These are phyloP conservation scores for Gelatoporia subvermispora DNA, from an alignment of 768 basidiomycete species.

Conservation along the genomic window DNA sequence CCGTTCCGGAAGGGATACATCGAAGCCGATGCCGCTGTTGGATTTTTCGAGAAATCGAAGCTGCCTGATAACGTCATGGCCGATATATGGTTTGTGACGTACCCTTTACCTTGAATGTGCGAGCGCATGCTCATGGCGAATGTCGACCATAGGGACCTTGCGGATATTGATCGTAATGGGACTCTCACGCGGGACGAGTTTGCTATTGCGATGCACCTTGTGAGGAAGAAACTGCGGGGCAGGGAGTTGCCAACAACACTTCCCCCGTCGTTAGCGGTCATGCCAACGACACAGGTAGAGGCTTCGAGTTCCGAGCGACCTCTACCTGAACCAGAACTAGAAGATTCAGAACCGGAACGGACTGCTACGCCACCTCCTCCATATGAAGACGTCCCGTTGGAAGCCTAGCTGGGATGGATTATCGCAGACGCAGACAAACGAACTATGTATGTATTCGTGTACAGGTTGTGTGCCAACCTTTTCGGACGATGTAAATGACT, in stretches of 20 bases:
- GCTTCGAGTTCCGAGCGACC: not conserved
- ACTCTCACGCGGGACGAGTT: slow-evolving; percentile 85
- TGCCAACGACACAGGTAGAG: not conserved
- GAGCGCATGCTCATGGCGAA: not conserved
- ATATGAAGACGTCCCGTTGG: slow-evolving; percentile 11
- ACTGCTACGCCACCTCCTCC: slow-evolving; percentile 15
- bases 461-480: no score
- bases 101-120: not conserved
- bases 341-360: slow-evolving; percentile 4
- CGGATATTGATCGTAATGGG: slow-evolving; percentile 85
- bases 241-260: slow-evolving; percentile 64
- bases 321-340: slow-evolving; percentile 4
- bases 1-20: slow-evolving; percentile 68
- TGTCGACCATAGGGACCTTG: slow-evolving; percentile 87
- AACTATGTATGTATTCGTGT: not conserved
- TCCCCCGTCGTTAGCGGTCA: slow-evolving; percentile 53
- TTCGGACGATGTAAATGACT: no score
- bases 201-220: slow-evolving; percentile 91
- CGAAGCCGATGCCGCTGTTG: slow-evolving; percentile 87
- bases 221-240: slow-evolving; percentile 78
- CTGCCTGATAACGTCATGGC: slow-evolving; percentile 76
- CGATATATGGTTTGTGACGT: slow-evolving; percentile 75
- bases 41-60: slow-evolving; percentile 87
- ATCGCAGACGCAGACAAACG: not conserved
- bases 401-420: not conserved